These are phyloP conservation scores for Camelina laxa DNA, from an alignment of 345 rosid genomes.

Conservation along the genomic window DNA sequence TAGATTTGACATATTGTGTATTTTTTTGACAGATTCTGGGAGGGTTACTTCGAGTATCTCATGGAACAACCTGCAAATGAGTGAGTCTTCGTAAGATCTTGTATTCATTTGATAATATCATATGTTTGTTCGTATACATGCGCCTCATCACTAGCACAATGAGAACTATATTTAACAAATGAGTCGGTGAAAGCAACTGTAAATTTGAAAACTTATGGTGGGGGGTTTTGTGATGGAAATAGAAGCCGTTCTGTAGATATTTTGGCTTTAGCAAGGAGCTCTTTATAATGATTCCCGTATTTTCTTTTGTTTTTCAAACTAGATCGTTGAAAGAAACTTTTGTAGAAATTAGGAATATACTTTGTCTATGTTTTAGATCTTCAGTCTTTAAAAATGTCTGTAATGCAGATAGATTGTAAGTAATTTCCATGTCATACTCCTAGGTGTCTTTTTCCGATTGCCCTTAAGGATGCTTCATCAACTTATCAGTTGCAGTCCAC, in stretches of 20 bases:
- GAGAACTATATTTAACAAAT: conserved; percentile 9
- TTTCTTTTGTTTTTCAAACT: not conserved
- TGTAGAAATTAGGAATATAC: conserved; percentile 6
- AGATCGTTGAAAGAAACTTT: not conserved
- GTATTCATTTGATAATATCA: conserved; percentile 34
- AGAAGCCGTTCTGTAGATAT: conserved; percentile 12
- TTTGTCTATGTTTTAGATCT: conserved; percentile 20
- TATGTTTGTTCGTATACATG: conserved; percentile 10
- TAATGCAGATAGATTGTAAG: conserved; percentile 21
- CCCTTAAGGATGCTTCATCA: conserved; percentile 20
- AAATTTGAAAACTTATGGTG: conserved; percentile 12
- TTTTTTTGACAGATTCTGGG: conserved; percentile 83
- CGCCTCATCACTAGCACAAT: not conserved
- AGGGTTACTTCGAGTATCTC: conserved; percentile 91
- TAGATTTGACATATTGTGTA: conserved; percentile 23
- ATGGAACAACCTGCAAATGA: conserved; percentile 85
- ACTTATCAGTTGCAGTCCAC: conserved; percentile 21
- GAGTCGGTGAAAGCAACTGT: conserved; percentile 1
- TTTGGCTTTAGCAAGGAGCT: conserved; percentile 18
- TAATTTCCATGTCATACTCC: conserved; percentile 22
- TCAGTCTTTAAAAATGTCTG: conserved; percentile 4
- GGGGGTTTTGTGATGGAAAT: conserved; percentile 3
- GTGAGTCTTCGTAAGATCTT: conserved; percentile 54
- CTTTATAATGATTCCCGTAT: not conserved
- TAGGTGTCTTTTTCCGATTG: not conserved